Conservation (phyloP, 768 basidiomycete genomes). For the Dacryopinax spathularia region DNA sequence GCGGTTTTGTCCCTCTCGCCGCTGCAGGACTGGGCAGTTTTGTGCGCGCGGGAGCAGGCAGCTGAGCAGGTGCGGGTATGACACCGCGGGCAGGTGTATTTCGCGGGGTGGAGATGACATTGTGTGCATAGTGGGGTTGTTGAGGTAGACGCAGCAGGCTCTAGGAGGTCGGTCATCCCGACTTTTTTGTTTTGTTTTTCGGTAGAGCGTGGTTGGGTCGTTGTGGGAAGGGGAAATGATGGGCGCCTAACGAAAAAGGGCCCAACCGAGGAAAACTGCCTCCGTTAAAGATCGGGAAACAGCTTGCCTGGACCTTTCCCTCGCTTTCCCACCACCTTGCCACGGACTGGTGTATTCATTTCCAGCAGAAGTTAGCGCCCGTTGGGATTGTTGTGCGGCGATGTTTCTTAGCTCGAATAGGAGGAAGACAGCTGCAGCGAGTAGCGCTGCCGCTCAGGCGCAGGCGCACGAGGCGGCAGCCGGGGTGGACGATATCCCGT, state of each 20-base stretch:
- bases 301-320: neutral
- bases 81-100: conserved; percentile 14
- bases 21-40: conserved; percentile 5
- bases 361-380: neutral
- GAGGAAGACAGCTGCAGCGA: too few species aligned
- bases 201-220: too few species aligned
- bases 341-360: neutral
- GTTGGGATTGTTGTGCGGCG: too few species aligned
- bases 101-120: conserved; percentile 7
- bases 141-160: neutral
- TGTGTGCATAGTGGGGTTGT: conserved; percentile 2
- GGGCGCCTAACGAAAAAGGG: neutral
- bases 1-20: conserved; percentile 10
- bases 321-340: neutral
- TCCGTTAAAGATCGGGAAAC: neutral
- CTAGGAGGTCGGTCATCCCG: neutral
- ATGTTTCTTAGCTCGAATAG: too few species aligned
- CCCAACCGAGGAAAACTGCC: neutral
- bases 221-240: too few species aligned
- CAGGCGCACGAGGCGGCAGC: too few species aligned
- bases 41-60: conserved; percentile 13
- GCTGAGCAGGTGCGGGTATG: conserved; percentile 12
- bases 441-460: too few species aligned
- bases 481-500: too few species aligned
- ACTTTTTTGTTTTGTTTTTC: too few species aligned